Base-by-base conservation (phyloP, 2,329 filamentous ascomycete species). In the Trichoderma sp. region DNA sequence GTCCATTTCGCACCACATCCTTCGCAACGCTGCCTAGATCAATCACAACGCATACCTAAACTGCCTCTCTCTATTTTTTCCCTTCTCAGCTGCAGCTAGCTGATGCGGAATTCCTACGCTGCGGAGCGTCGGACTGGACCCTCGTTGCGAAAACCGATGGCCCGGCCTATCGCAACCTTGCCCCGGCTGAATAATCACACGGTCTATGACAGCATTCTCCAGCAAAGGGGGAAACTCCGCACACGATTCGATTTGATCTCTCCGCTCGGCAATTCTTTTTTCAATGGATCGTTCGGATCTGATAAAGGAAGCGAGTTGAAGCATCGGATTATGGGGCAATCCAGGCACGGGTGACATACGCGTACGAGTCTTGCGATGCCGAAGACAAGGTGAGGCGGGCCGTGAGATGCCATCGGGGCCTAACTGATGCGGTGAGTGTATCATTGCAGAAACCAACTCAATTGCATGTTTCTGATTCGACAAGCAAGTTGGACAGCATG, bases 51-150 rank as follows among this genome's bases (percentile, higher is more conserved):
- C 28, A 21, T 6, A 56, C 5, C 5, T 4, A 7, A 8, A 28
- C 34, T 34, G 11, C 11, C 32, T 4, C 32, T 34, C 32, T 65
- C 51, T 46, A 18, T 5, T 37, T 46, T 21, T 59, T 37, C 51
- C 28, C 18, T 14, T 26, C 34, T 55, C 37, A 21, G 54, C 32
- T 37, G 28, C 39, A 46, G 18, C 64, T 66, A 59, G 37, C 56
- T 30, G 39, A 30, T 30, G 65, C 65, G 56, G 65, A 68, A 54
- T 68, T 59, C 39, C 54, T 28, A 43, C 26, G 21, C 54, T 60
- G 56, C 65, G 65, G 65, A 60, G 65, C 32, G 46, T 68, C 65
- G 65, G 65, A 68, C 65, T 51, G 37, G 18, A 7, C 30, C 49
- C n/a, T 26, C 32, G 6, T 10, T 60, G 64, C 65, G 65, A 60